Conservation (phyloP, 2,329 filamentous ascomycete genomes). For the Raffaelea albimanens region DNA sequence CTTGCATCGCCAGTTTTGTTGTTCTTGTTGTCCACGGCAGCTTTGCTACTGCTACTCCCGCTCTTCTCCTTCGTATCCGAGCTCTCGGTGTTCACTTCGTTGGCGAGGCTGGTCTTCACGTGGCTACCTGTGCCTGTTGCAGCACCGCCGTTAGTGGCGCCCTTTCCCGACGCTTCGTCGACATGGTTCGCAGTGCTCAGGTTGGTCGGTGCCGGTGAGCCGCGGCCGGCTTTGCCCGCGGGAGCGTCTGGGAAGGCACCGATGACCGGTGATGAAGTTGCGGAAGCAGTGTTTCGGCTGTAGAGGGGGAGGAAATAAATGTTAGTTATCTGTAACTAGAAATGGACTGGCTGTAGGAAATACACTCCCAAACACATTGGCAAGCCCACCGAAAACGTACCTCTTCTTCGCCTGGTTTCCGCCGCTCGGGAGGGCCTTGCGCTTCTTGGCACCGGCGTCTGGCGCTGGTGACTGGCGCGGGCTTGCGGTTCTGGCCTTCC, state of each 20-base stretch:
- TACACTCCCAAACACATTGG: too few species aligned
- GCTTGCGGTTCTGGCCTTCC: slow-evolving; percentile 52
- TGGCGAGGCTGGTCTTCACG: neutral
- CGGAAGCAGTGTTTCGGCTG: slow-evolving; percentile 37
- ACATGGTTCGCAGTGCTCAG: neutral
- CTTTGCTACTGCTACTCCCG: neutral
- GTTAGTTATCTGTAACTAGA: too few species aligned
- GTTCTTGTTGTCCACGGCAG: neutral
- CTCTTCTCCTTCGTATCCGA: neutral
- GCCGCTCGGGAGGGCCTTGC: slow-evolving; percentile 52
- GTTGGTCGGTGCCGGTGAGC: slow-evolving; percentile 50
- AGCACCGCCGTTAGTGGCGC: neutral
- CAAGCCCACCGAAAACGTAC: slow-evolving; percentile 35
- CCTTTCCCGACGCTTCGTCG: neutral
- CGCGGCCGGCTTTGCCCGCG: slow-evolving; percentile 34
- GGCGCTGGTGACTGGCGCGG: slow-evolving; percentile 59
- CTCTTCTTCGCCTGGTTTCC: slow-evolving; percentile 73
- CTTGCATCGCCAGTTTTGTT: neutral
- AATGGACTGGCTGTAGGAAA: too few species aligned
- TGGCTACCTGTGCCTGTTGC: neutral
- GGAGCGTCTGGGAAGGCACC: slow-evolving; percentile 56
- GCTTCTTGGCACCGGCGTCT: slow-evolving; percentile 60
- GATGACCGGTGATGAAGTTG: slow-evolving; percentile 67
- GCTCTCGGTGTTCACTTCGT: neutral
- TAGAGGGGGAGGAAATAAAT: too few species aligned